These are phyloP conservation scores for Septoria linicola DNA, from an alignment of 2,329 filamentous ascomycete genomes.

Conservation along the genomic window DNA sequence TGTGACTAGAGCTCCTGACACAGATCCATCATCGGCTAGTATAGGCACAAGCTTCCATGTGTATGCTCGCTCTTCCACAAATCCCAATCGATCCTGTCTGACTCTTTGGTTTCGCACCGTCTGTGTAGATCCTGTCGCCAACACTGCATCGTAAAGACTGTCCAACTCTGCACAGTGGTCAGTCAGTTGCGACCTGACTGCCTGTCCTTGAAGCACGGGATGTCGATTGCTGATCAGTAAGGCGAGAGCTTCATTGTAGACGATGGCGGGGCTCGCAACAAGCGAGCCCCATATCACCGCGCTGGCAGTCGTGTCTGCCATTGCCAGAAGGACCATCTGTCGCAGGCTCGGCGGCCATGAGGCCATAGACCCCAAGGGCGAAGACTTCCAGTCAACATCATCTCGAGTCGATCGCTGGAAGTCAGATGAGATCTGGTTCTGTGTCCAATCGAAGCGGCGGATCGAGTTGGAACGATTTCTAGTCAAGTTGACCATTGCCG, in stretches of 20 bases:
- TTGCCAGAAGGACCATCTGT: conserved; percentile 19
- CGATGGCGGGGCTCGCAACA: conserved; percentile 11
- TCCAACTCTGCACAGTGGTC: conserved; percentile 23
- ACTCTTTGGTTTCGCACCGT: conserved; percentile 19
- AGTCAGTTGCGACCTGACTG: conserved; percentile 5
- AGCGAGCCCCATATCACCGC: conserved; percentile 19
- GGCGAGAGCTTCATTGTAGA: conserved; percentile 30
- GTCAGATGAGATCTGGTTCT: conserved; percentile 12
- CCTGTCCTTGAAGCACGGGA: conserved; percentile 22
- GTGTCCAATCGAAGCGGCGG: conserved; percentile 23
- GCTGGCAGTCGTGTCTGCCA: conserved; percentile 20
- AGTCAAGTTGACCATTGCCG: conserved; percentile 14
- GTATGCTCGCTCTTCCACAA: conserved; percentile 24
- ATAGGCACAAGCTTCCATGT: conserved; percentile 25
- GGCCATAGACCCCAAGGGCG: conserved; percentile 21
- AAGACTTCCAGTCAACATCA: conserved; percentile 23
- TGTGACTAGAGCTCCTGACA: conserved; percentile 20
- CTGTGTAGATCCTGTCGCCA: conserved; percentile 11
- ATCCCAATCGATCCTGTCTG: conserved; percentile 24
- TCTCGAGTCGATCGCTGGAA: conserved; percentile 22
- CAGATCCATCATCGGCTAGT: conserved; percentile 19
- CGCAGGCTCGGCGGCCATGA: conserved; percentile 21
- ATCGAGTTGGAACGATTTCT: conserved; percentile 18
- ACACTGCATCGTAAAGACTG: conserved; percentile 14
- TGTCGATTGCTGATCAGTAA: conserved; percentile 21